Percentiles rank a stretch among this genome's conserved stretches.
Evolutionary conservation across 2,329 filamentous ascomycete genomes (phyloP).

Genomic region (Pseudocercospora fuligena): DNA sequence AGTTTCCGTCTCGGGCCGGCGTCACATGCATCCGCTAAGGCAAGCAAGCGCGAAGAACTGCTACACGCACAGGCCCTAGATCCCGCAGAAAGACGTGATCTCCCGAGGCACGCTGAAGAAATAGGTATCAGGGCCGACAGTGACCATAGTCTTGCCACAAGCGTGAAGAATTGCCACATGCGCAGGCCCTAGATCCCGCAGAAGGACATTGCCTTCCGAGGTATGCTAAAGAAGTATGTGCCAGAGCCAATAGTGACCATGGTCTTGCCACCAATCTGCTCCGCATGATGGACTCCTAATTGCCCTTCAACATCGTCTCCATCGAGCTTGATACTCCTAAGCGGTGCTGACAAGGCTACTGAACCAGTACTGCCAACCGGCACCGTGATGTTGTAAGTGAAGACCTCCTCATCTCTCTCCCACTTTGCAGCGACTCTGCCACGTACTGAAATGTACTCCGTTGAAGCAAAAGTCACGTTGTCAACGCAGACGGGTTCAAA

Average conservation of each 20-base stretch:
- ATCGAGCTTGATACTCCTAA: background rate
- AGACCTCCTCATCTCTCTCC: background rate
- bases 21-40: background rate
- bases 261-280: background rate
- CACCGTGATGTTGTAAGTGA: background rate
- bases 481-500: background rate
- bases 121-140: background rate
- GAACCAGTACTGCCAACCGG: background rate
- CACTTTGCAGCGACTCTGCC: background rate
- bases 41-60: background rate
- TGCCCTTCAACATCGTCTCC: background rate
- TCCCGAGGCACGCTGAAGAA: background rate
- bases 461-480: background rate
- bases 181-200: background rate
- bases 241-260: background rate
- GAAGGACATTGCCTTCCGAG: background rate
- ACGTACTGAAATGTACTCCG: background rate
- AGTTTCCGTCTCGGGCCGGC: too few relatives aligned
- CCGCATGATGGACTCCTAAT: background rate
- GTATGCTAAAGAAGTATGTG: background rate
- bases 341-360: background rate
- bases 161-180: background rate
- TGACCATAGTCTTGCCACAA: background rate
- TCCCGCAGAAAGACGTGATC: background rate
- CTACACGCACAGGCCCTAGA: background rate